Conservation (phyloP, 2,329 filamentous ascomycete genomes). For the Phyllosticta ampelicida region DNA sequence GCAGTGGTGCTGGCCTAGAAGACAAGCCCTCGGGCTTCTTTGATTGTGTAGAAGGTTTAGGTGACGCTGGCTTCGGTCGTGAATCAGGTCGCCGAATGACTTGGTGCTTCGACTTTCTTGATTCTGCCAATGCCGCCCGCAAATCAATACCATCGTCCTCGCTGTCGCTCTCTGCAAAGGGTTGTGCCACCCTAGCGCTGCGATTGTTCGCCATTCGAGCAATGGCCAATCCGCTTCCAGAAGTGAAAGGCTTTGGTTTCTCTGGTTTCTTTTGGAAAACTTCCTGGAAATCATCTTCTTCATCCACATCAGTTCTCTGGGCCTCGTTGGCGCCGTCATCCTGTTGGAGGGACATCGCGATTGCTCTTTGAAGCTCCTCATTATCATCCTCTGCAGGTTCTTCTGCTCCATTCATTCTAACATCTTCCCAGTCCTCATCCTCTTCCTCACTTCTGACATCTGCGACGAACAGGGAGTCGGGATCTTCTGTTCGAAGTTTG, state of each 20-base stretch:
- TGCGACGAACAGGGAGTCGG: slow-evolving; percentile 13
- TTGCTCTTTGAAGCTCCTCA: slow-evolving; percentile 68
- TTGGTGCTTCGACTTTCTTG: slow-evolving; percentile 43
- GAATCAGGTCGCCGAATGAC: slow-evolving; percentile 7
- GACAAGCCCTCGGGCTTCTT: slow-evolving; percentile 33
- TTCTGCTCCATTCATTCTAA: slow-evolving; percentile 23
- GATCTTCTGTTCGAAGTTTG: slow-evolving; percentile 11
- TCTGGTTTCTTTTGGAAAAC: slow-evolving; percentile 37
- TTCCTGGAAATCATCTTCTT: slow-evolving; percentile 34
- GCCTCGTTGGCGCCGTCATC: slow-evolving; percentile 34
- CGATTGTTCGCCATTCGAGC: slow-evolving; percentile 66
- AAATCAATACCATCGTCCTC: slow-evolving; percentile 73
- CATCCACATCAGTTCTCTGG: slow-evolving; percentile 25
- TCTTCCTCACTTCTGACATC: slow-evolving; percentile 32
- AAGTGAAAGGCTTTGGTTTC: slow-evolving; percentile 34
- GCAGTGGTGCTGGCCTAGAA: slow-evolving; percentile 58
- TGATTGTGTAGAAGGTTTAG: slow-evolving; percentile 4
- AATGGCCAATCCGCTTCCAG: slow-evolving; percentile 46
- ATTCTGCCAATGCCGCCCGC: slow-evolving; percentile 61
- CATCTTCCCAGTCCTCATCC: slow-evolving; percentile 31
- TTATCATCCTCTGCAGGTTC: slow-evolving; percentile 53
- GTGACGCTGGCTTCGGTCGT: slow-evolving; percentile 11
- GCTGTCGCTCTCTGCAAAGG: slow-evolving; percentile 37
- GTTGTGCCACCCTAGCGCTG: slow-evolving; percentile 44
- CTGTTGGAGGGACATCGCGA: slow-evolving; percentile 67